Conservation (phyloP, 2,329 filamentous ascomycete species). For the Cordyceps militaris region DNA sequence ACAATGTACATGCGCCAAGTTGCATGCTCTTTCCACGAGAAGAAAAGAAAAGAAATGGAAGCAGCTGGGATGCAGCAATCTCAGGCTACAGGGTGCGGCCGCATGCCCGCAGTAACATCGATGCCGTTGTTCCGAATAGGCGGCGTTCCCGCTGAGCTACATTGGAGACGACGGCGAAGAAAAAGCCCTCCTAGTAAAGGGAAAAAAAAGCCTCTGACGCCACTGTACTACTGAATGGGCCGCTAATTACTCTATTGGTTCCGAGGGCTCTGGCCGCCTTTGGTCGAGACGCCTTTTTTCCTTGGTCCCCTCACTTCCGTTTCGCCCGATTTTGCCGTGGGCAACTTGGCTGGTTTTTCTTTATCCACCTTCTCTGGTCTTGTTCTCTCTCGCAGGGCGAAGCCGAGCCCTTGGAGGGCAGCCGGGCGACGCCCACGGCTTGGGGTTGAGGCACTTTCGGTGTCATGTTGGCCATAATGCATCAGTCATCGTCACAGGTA, state of each 20-base stretch:
- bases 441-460: conserved; percentile 1
- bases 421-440: neutral
- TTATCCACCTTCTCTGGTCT: neutral
- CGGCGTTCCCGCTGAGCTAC: neutral
- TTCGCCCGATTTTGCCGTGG: conserved; percentile 1
- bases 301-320: neutral
- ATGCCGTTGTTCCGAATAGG: conserved; percentile 10
- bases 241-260: conserved; percentile 10
- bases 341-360: neutral
- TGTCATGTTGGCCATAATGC: conserved; percentile 2
- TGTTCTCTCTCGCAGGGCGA: neutral
- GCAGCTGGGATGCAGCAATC: neutral
- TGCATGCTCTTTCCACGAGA: no score
- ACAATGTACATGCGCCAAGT: neutral
- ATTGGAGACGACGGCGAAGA: neutral
- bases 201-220: conserved; percentile 10
- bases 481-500: neutral
- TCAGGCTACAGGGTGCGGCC: neutral
- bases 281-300: conserved; percentile 4
- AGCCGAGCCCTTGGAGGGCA: neutral
- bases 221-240: conserved; percentile 1
- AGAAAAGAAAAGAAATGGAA: neutral
- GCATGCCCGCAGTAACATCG: neutral
- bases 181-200: neutral
- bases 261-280: conserved; percentile 2